Conservation (phyloP, 768 basidiomycete genomes). For the Kwoniella mangroviensis region DNA sequence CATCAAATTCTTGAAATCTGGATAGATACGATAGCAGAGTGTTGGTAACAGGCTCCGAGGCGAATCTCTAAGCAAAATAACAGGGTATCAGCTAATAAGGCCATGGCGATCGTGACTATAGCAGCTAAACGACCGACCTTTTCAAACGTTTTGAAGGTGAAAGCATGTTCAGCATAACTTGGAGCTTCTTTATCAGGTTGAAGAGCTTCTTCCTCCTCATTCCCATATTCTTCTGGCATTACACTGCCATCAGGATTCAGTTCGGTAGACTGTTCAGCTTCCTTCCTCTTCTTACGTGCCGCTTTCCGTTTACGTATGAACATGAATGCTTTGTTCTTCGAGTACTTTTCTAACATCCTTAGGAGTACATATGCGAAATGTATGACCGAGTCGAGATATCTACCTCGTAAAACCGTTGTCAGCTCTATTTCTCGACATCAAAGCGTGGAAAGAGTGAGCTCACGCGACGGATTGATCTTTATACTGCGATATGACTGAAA, state of each 20-base stretch:
- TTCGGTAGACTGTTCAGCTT: constrained; percentile 23
- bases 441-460: constrained; percentile 27
- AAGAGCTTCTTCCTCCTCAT: constrained; percentile 66
- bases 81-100: background rate
- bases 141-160: constrained; percentile 91
- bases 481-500: constrained; percentile 77
- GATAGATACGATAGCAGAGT: constrained; percentile 82
- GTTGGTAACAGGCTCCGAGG: constrained; percentile 78
- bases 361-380: constrained; percentile 83
- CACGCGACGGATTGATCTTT: constrained; percentile 68
- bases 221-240: constrained; percentile 53
- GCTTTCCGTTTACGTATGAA: constrained; percentile 72
- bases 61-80: constrained; percentile 73
- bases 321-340: constrained; percentile 71
- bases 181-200: constrained; percentile 66
- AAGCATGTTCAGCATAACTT: constrained; percentile 76
- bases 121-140: constrained; percentile 63
- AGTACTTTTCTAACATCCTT: constrained; percentile 85
- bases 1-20: constrained; percentile 78
- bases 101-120: background rate
- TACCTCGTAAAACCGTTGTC: constrained; percentile 33
- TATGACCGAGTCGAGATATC: constrained; percentile 85
- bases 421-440: background rate
- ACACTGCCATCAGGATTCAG: constrained; percentile 44
- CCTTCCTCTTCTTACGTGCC: constrained; percentile 61